Percentiles rank a stretch among this genome's conserved stretches.
Evolutionary conservation across 108 stramenopile species (phyloP).

Genomic region (Ochromonas danica): DNA sequence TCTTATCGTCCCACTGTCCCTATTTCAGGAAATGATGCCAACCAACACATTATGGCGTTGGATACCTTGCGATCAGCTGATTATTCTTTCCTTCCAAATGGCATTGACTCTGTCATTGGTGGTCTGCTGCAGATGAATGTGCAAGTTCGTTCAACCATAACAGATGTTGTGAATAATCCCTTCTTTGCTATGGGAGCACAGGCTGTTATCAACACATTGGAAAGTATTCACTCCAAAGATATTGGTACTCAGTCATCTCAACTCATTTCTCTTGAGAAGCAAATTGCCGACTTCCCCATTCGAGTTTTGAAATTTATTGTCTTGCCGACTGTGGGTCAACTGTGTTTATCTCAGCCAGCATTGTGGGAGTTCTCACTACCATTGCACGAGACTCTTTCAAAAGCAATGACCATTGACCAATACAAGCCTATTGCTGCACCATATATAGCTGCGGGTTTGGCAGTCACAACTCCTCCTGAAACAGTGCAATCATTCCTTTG

Average conservation of each 20-base stretch:
- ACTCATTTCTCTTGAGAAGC: background rate
- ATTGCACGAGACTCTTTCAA: background rate
- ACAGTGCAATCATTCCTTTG: conserved; percentile 10
- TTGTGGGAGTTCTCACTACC: conserved; percentile 26
- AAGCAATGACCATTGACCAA: background rate
- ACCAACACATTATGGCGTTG: background rate
- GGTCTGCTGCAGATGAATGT: conserved; percentile 4
- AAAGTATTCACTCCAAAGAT: background rate
- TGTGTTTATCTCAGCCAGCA: background rate
- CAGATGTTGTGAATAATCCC: conserved; percentile 5
- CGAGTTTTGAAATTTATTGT: background rate
- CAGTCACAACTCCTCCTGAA: background rate
- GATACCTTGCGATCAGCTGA: background rate
- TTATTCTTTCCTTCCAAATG: conserved; percentile 3
- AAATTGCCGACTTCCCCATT: background rate
- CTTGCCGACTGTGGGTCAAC: background rate
- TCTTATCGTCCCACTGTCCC: background rate
- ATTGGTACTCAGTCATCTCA: conserved; percentile 32
- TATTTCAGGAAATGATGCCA: background rate
- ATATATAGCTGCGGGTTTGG: conserved; percentile 1
- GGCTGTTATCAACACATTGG: background rate
- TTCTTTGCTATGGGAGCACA: conserved; percentile 4
- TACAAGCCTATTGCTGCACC: background rate
- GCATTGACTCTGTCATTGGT: background rate
- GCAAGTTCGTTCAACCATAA: background rate